A percentile compares a stretch with the other conserved stretches of the same genome.
These are phyloP conservation scores for Calocera viscosa DNA, from an alignment of 768 basidiomycete genomes.

Conservation along the genomic window DNA sequence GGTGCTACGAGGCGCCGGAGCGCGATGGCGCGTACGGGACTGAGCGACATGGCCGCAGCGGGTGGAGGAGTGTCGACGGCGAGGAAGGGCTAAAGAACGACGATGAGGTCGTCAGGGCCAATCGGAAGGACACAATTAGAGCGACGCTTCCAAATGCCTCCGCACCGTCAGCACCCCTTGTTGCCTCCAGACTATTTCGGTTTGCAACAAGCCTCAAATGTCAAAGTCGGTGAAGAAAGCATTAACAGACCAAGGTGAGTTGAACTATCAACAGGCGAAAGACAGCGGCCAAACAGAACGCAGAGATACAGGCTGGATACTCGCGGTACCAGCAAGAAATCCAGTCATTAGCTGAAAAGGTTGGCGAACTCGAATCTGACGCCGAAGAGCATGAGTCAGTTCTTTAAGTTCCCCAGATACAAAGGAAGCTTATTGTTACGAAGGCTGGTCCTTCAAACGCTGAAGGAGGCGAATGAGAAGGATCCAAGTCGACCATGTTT, in stretches of 20 bases:
- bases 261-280: conserved; percentile 18
- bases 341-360: conserved; percentile 83
- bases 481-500: conserved; percentile 93
- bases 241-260: conserved; percentile 55
- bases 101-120: background rate
- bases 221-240: background rate
- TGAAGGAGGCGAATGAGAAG: conserved; percentile 66
- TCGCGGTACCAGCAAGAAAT: conserved; percentile 75
- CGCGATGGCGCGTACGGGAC: background rate
- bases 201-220: background rate
- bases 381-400: conserved; percentile 87
- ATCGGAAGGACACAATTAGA: conserved; percentile 2
- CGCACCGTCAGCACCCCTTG: background rate
- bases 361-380: conserved; percentile 91
- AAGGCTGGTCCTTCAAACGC: conserved; percentile 78
- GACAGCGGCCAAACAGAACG: conserved; percentile 16
- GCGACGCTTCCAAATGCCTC: background rate
- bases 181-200: background rate
- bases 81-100: conserved; percentile 5
- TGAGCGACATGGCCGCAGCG: conserved; percentile 2
- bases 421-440: background rate
- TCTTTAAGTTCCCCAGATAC: background rate
- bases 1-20: background rate
- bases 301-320: conserved; percentile 76
- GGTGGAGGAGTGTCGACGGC: background rate